Evolutionary conservation across 2,329 filamentous ascomycete species (phyloP).

Genomic region (Claviceps quebecensis): DNA sequence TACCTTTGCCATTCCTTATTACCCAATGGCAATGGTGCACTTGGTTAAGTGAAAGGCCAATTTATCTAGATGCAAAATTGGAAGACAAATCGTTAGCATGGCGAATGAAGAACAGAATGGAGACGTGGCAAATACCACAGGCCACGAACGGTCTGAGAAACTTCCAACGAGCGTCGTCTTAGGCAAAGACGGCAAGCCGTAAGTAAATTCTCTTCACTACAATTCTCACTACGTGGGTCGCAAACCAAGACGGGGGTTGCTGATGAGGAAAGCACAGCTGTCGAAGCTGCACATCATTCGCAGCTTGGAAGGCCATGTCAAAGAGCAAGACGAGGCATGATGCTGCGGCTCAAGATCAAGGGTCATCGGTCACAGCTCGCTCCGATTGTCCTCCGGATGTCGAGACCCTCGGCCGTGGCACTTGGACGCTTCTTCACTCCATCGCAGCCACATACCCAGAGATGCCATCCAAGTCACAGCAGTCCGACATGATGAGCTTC

Average conservation of each 20-base stretch:
- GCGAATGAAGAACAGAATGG: slow-evolving; percentile 22
- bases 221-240: neutral
- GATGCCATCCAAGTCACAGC: slow-evolving; percentile 50
- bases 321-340: slow-evolving; percentile 15
- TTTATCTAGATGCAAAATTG: neutral
- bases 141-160: slow-evolving; percentile 30
- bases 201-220: slow-evolving; percentile 21
- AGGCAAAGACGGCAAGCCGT: slow-evolving; percentile 77
- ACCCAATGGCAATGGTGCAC: neutral
- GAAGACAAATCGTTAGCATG: slow-evolving; percentile 15
- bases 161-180: slow-evolving; percentile 60
- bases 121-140: slow-evolving; percentile 11
- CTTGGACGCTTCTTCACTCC: slow-evolving; percentile 88
- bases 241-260: neutral
- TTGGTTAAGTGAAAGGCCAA: neutral
- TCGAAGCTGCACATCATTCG: slow-evolving; percentile 20
- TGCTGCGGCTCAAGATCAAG: slow-evolving; percentile 7
- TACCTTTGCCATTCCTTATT: no score
- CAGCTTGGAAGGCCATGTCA: slow-evolving; percentile 15
- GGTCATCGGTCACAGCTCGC: slow-evolving; percentile 17
- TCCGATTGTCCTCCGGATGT: slow-evolving; percentile 82
- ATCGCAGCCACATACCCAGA: slow-evolving; percentile 79
- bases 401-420: slow-evolving; percentile 68
- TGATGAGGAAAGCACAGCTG: slow-evolving; percentile 13
- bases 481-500: slow-evolving; percentile 65